phyloP scores from a whole-genome alignment of 345 rosid genomes.

The Camelina hispida region DNA sequence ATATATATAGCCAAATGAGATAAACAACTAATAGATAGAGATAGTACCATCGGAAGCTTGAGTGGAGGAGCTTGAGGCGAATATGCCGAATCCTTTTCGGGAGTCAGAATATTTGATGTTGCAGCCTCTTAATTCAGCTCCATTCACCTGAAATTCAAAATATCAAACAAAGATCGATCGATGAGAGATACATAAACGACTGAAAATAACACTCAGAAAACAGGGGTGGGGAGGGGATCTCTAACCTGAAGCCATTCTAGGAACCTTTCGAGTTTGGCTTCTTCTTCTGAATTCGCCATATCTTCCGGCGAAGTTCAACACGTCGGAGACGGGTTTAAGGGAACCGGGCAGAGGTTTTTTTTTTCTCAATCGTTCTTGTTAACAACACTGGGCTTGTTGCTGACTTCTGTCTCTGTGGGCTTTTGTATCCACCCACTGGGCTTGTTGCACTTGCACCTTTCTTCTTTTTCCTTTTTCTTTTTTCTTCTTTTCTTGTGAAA shows the following conservation, averaged over 20 bases:
- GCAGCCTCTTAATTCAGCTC: constrained; percentile 76
- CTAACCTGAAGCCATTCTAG: constrained; percentile 37
- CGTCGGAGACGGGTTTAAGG: constrained; percentile 8
- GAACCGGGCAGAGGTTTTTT: background rate
- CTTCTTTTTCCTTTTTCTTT: too few species aligned
- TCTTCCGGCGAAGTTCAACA: constrained; percentile 10
- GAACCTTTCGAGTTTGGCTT: constrained; percentile 28
- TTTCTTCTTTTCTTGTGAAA: too few species aligned
- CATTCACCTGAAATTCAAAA: constrained; percentile 58
- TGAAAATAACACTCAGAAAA: background rate
- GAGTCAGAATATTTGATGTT: constrained; percentile 59
- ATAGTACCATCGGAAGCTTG: constrained; percentile 54
- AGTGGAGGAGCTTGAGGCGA: constrained; percentile 45
- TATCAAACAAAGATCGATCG: background rate
- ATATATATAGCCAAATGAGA: background rate
- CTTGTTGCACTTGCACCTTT: background rate
- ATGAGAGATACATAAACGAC: background rate
- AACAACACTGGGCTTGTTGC: too few species aligned
- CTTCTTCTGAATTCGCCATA: constrained; percentile 24
- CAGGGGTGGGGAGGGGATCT: too few species aligned
- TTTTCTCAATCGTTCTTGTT: background rate
- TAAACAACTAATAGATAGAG: too few species aligned
- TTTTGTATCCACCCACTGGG: background rate
- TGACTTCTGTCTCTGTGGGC: background rate
- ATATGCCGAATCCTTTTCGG: constrained; percentile 76